Conservation (phyloP, 441 rosid species). For the Raphanus hybrid region DNA sequence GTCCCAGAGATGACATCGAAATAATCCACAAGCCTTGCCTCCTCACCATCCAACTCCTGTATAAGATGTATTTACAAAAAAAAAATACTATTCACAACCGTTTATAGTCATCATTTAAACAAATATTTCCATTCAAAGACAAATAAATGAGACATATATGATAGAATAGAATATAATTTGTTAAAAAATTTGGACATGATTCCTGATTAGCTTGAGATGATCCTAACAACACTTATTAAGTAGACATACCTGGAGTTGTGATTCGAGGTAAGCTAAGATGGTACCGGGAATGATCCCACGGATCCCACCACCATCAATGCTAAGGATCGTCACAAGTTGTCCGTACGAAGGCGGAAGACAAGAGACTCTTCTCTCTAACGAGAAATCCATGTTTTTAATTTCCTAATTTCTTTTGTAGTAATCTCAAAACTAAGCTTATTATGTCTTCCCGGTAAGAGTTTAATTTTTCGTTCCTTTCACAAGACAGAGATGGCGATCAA, state of each 20-base stretch:
- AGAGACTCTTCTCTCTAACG: not conserved
- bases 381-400: not conserved
- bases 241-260: not conserved
- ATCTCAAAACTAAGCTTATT: not conserved
- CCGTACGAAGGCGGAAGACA: conserved; percentile 1
- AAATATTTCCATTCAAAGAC: not conserved
- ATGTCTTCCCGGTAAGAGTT: not conserved
- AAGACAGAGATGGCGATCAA: not conserved
- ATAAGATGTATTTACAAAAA: not conserved
- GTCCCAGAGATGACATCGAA: conserved; percentile 3
- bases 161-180: too few relatives aligned
- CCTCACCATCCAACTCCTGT: not conserved
- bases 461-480: not conserved
- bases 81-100: not conserved
- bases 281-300: conserved; percentile 5
- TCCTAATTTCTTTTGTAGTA: not conserved
- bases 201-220: not conserved
- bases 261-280: conserved; percentile 3
- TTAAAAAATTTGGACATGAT: too few relatives aligned
- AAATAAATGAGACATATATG: not conserved
- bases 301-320: conserved; percentile 4
- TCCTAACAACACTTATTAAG: not conserved
- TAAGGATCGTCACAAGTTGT: not conserved
- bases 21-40: conserved; percentile 6
- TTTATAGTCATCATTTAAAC: not conserved